Evolutionary conservation across 352 stramenopile species (phyloP).

Genomic region (Phytophthora sansomeana): DNA sequence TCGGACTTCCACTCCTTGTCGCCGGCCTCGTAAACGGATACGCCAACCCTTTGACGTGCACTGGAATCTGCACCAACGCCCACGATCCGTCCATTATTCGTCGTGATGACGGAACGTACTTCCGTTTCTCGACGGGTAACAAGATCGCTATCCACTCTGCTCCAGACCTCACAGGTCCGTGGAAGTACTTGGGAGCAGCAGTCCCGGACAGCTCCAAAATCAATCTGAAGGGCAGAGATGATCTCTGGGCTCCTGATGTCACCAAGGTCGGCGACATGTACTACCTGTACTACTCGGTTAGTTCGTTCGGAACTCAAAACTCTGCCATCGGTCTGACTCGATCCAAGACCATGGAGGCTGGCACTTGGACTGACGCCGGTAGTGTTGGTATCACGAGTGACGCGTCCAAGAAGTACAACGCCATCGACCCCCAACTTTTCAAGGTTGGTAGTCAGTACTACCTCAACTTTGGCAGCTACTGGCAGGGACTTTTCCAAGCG

Average conservation of each 20-base stretch:
- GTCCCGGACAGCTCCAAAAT: constrained; percentile 54
- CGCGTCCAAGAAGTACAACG: constrained; percentile 46
- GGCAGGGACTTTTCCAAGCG: constrained; percentile 31
- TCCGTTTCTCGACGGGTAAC: constrained; percentile 61
- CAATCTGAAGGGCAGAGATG: constrained; percentile 53
- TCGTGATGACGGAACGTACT: constrained; percentile 58
- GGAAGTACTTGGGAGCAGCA: constrained; percentile 51
- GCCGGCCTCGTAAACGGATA: constrained; percentile 24
- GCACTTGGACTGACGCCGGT: constrained; percentile 48
- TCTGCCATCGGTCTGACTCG: constrained; percentile 47
- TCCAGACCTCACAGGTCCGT: constrained; percentile 46
- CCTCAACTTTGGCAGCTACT: constrained; percentile 55
- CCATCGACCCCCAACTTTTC: constrained; percentile 53
- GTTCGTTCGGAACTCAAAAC: constrained; percentile 50
- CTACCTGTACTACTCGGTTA: constrained; percentile 69
- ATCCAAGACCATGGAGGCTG: constrained; percentile 51
- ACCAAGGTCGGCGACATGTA: constrained; percentile 49
- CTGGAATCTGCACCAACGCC: constrained; percentile 45
- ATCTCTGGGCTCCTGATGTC: constrained; percentile 58
- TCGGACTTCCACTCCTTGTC: constrained; percentile 24
- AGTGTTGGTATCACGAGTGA: constrained; percentile 38
- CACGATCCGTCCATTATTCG: constrained; percentile 66
- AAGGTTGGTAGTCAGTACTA: constrained; percentile 41
- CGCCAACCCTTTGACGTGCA: constrained; percentile 31
- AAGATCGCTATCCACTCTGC: constrained; percentile 62